phyloP scores from a whole-genome alignment of 2,329 filamentous ascomycete species.

The Fusarium udum region DNA sequence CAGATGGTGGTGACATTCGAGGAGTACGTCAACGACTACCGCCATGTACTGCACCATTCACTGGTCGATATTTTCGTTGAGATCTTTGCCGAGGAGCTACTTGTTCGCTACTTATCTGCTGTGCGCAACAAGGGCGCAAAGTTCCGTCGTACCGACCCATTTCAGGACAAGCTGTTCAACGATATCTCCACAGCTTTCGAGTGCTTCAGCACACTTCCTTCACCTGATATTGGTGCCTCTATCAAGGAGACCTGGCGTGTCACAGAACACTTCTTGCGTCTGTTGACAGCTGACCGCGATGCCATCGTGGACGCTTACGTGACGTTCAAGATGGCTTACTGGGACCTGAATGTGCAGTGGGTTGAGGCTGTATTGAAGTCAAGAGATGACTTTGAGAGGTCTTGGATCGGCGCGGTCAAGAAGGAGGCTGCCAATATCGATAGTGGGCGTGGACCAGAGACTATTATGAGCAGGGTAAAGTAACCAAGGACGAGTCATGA shows the following conservation, averaged over 20 bases:
- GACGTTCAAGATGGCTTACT: slow-evolving; percentile 84
- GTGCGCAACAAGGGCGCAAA: slow-evolving; percentile 92
- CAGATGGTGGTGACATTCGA: slow-evolving; percentile 95
- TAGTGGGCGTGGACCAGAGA: slow-evolving; percentile 83
- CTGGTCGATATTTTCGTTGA: slow-evolving; percentile 92
- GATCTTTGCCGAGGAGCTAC: slow-evolving; percentile 90
- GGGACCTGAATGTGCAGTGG: slow-evolving; percentile 95
- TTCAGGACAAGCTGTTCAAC: slow-evolving; percentile 91
- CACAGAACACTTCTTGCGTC: slow-evolving; percentile 81
- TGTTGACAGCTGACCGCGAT: slow-evolving; percentile 81
- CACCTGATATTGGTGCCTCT: slow-evolving; percentile 71
- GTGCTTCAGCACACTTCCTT: slow-evolving; percentile 80
- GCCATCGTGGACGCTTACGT: slow-evolving; percentile 81
- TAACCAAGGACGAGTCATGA: slow-evolving; percentile 49
- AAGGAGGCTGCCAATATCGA: slow-evolving; percentile 85
- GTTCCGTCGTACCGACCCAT: slow-evolving; percentile 86
- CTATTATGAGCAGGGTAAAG: slow-evolving; percentile 94
- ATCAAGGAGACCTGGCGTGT: slow-evolving; percentile 95
- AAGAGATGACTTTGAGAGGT: slow-evolving; percentile 92
- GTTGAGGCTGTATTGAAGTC: slow-evolving; percentile 89
- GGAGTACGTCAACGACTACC: slow-evolving; percentile 92
- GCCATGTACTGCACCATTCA: slow-evolving; percentile 82
- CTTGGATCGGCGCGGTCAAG: slow-evolving; percentile 89
- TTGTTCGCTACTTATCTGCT: slow-evolving; percentile 82
- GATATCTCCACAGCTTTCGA: slow-evolving; percentile 91